phyloP scores from a whole-genome alignment of 2,329 filamentous ascomycete genomes.

The Ceratocystis smalleyi region DNA sequence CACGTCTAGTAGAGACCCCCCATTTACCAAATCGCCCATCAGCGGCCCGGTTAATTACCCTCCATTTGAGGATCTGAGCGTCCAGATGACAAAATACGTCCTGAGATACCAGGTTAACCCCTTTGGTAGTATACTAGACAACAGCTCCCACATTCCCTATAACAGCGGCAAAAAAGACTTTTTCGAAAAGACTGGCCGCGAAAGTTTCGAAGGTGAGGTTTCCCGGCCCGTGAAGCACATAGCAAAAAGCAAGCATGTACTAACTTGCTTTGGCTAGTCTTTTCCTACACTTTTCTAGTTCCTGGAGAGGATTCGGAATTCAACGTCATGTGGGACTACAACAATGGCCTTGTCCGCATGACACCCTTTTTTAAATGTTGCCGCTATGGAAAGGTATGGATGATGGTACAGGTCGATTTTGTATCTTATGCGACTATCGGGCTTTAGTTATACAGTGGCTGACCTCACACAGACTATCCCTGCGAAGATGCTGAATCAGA shows the following conservation, averaged over 20 bases:
- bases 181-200: constrained; percentile 67
- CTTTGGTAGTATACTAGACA: constrained; percentile 44
- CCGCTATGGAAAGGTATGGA: constrained; percentile 65
- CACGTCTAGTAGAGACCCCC: background rate
- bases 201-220: constrained; percentile 67
- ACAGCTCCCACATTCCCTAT: constrained; percentile 71
- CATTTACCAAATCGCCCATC: constrained; percentile 13
- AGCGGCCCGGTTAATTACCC: constrained; percentile 55
- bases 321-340: constrained; percentile 93
- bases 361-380: constrained; percentile 89
- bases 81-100: constrained; percentile 41
- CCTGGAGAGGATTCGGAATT: constrained; percentile 52
- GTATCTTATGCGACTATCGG: background rate
- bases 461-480: constrained; percentile 56
- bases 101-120: constrained; percentile 50
- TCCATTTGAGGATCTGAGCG: constrained; percentile 53
- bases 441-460: background rate
- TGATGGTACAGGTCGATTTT: background rate
- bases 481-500: constrained; percentile 63
- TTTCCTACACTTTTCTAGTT: constrained; percentile 66
- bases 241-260: background rate
- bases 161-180: constrained; percentile 89
- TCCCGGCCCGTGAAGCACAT: too few relatives aligned
- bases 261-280: constrained; percentile 37
- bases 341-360: constrained; percentile 81